Conservation (phyloP, 805 yeast genomes). For the Kodamaea laetipori region DNA sequence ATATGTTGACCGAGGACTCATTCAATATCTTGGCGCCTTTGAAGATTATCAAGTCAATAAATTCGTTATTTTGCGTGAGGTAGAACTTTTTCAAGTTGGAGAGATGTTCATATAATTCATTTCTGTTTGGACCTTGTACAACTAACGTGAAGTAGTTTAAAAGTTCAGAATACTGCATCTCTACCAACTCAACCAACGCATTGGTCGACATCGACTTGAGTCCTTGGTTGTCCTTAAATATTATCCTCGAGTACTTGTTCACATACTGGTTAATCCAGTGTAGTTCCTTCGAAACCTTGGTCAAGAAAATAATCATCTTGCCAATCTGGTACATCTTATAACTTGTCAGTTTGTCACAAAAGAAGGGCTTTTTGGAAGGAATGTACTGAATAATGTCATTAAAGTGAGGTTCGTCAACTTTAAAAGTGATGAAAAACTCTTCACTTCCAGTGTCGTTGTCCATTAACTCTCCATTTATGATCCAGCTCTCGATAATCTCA, state of each 20-base stretch:
- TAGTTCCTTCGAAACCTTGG: conserved; percentile 64
- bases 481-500: conserved; percentile 64
- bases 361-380: conserved; percentile 48
- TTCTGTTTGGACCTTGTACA: conserved; percentile 42
- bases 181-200: conserved; percentile 35
- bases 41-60: conserved; percentile 63
- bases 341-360: conserved; percentile 40
- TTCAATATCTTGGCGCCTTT: conserved; percentile 56
- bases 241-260: conserved; percentile 30
- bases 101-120: conserved; percentile 55
- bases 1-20: conserved; percentile 62
- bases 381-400: conserved; percentile 36
- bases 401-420: conserved; percentile 30
- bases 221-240: conserved; percentile 35
- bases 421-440: conserved; percentile 62
- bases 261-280: conserved; percentile 59
- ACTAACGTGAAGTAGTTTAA: conserved; percentile 51
- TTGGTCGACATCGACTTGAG: conserved; percentile 36
- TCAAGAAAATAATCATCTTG: conserved; percentile 64
- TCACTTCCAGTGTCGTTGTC: conserved; percentile 40
- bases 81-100: conserved; percentile 63
- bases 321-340: conserved; percentile 66
- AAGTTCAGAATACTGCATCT: conserved; percentile 53
- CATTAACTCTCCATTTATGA: conserved; percentile 62
- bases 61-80: conserved; percentile 78